Conservation (phyloP, 108 stramenopile genomes). For the Cyclotella sp. region DNA sequence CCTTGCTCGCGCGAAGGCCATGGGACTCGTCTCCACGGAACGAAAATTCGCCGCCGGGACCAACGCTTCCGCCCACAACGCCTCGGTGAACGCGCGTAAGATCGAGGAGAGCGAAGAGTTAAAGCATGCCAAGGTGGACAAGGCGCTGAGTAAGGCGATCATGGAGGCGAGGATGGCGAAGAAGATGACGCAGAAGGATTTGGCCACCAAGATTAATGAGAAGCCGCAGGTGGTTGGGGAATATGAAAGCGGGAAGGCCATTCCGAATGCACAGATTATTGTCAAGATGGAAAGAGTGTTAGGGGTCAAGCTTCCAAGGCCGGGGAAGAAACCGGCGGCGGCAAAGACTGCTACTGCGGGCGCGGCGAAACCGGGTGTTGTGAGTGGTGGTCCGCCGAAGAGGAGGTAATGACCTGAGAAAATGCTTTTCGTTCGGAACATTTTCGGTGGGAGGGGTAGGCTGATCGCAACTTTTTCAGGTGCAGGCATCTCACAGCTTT, state of each 20-base stretch:
- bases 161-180: constrained; percentile 96
- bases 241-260: constrained; percentile 96
- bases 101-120: constrained; percentile 95
- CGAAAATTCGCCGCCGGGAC: constrained; percentile 76
- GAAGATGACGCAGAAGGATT: constrained; percentile 97
- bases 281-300: constrained; percentile 91
- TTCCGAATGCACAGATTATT: constrained; percentile 97
- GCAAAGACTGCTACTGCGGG: constrained; percentile 50
- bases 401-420: constrained; percentile 62
- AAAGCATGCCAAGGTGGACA: constrained; percentile 90
- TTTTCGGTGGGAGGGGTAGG: neutral
- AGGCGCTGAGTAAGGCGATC: constrained; percentile 88
- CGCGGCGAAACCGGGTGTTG: constrained; percentile 47
- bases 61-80: constrained; percentile 90
- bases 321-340: constrained; percentile 66
- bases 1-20: constrained; percentile 59
- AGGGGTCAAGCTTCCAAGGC: constrained; percentile 90
- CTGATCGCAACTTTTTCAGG: too few relatives aligned
- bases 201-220: constrained; percentile 96
- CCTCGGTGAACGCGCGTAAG: constrained; percentile 81
- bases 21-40: constrained; percentile 67
- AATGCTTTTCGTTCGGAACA: neutral
- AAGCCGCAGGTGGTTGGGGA: constrained; percentile 97
- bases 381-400: constrained; percentile 87
- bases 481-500: too few relatives aligned